phyloP scores from a whole-genome alignment of 352 stramenopile species.

The Thalassiosira livingstoniorum region DNA sequence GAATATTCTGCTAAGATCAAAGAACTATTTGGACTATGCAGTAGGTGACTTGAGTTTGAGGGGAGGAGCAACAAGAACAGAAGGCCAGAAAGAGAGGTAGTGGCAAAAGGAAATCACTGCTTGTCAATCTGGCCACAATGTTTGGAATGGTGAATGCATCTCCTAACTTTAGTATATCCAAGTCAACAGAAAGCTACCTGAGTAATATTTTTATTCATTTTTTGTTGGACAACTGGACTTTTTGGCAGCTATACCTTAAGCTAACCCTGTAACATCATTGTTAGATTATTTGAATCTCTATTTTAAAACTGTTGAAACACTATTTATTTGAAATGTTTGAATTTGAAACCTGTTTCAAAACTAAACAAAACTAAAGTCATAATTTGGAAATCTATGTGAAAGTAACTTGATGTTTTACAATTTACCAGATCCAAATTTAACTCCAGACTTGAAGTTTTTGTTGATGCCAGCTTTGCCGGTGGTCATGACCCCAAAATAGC shows the following conservation, averaged over 20 bases:
- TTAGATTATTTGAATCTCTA: too few relatives aligned
- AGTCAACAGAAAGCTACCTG: slow-evolving; percentile 22
- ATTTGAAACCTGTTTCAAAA: too few relatives aligned
- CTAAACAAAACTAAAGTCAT: too few relatives aligned
- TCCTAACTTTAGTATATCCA: slow-evolving; percentile 8
- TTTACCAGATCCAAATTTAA: slow-evolving; percentile 23
- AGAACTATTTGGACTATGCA: slow-evolving; percentile 32
- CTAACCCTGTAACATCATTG: slow-evolving; percentile 47
- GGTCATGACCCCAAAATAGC: slow-evolving; percentile 25
- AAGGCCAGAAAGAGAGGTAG: slow-evolving; percentile 18
- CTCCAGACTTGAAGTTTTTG: slow-evolving; percentile 50
- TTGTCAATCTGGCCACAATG: slow-evolving; percentile 36
- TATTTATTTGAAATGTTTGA: too few relatives aligned
- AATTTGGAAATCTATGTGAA: too few relatives aligned
- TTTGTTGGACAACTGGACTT: too few relatives aligned
- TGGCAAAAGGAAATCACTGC: slow-evolving; percentile 31
- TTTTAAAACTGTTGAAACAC: too few relatives aligned
- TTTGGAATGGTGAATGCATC: slow-evolving; percentile 24
- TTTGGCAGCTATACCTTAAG: slow-evolving; percentile 57
- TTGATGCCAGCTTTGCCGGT: slow-evolving; percentile 65
- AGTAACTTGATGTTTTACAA: too few relatives aligned
- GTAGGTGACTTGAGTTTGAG: slow-evolving; percentile 28
- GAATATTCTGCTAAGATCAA: background rate
- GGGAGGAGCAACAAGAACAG: background rate
- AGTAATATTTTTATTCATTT: too few relatives aligned